These are phyloP conservation scores for Boletellus sp. DNA, from an alignment of 768 basidiomycete species.

Conservation along the genomic window DNA sequence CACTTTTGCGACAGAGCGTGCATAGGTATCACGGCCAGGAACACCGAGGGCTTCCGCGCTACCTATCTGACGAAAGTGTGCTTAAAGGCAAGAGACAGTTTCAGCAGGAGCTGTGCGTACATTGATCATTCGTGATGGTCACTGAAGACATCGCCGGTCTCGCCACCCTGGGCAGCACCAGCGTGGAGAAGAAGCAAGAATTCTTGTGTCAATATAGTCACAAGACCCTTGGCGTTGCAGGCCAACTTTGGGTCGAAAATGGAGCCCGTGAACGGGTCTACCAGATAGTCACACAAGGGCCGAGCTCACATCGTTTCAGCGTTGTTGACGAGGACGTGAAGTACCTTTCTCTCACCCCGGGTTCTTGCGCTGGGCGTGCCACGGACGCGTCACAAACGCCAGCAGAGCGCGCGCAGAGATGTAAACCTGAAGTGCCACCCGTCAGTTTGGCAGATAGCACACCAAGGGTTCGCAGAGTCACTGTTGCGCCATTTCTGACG, in stretches of 20 bases:
- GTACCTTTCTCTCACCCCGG: slow-evolving; percentile 47
- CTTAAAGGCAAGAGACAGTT: background rate
- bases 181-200: slow-evolving; percentile 53
- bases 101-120: slow-evolving; percentile 30
- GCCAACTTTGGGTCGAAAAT: slow-evolving; percentile 1
- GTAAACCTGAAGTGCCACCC: slow-evolving; percentile 42
- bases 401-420: slow-evolving; percentile 58
- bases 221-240: slow-evolving; percentile 49
- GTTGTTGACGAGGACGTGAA: slow-evolving; percentile 64
- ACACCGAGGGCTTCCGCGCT: slow-evolving; percentile 56
- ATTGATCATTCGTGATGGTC: slow-evolving; percentile 59
- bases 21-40: slow-evolving; percentile 58
- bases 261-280: slow-evolving; percentile 17
- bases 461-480: slow-evolving; percentile 15
- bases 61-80: slow-evolving; percentile 42
- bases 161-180: slow-evolving; percentile 40
- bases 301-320: slow-evolving; percentile 58
- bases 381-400: slow-evolving; percentile 52
- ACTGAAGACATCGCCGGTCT: slow-evolving; percentile 32
- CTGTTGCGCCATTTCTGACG: slow-evolving; percentile 58
- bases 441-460: slow-evolving; percentile 12
- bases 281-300: slow-evolving; percentile 44
- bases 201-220: slow-evolving; percentile 59
- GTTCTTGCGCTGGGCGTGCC: slow-evolving; percentile 44
- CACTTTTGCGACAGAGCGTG: slow-evolving; percentile 64